phyloP scores from a whole-genome alignment of 805 yeast species.

The Pichia paraexigua region DNA sequence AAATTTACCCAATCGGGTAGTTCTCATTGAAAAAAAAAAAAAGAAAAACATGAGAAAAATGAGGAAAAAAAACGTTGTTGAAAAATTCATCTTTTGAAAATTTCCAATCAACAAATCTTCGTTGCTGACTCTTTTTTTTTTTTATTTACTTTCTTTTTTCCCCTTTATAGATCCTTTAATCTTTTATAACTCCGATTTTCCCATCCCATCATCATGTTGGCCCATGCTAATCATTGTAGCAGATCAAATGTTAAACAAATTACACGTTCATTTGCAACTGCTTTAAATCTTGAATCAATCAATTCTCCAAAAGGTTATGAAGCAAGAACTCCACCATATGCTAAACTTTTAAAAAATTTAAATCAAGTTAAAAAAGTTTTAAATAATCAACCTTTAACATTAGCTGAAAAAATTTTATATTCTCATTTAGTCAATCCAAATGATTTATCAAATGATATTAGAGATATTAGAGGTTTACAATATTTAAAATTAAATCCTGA shows the following conservation, averaged over 20 bases:
- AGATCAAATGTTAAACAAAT: constrained; percentile 3
- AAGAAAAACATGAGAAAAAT: too few species aligned
- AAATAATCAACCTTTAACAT: constrained; percentile 61
- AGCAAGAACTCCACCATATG: constrained; percentile 83
- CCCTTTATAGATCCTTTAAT: background rate
- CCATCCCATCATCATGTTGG: constrained; percentile 3
- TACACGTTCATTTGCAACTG: constrained; percentile 21
- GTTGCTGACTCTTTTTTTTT: background rate
- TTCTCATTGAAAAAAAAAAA: background rate
- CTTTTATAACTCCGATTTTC: too few species aligned
- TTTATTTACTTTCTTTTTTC: background rate
- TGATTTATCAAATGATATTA: constrained; percentile 49
- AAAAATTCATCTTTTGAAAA: too few species aligned
- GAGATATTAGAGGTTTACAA: constrained; percentile 67
- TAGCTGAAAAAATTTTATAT: constrained; percentile 91
- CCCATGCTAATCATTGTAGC: constrained; percentile 3
- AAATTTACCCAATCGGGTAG: constrained; percentile 1
- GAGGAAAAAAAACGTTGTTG: too few species aligned
- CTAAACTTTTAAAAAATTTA: constrained; percentile 60
- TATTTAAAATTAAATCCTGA: constrained; percentile 94
- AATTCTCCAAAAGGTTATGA: constrained; percentile 51
- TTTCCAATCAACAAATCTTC: too few species aligned
- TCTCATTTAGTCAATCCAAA: constrained; percentile 94
- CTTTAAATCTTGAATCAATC: constrained; percentile 16
- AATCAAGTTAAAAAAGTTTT: constrained; percentile 29